A percentile compares a stretch with the other conserved stretches of the same genome.
Conservation (phyloP, 2,329 filamentous ascomycete genomes). For the Capronia epimyces region DNA sequence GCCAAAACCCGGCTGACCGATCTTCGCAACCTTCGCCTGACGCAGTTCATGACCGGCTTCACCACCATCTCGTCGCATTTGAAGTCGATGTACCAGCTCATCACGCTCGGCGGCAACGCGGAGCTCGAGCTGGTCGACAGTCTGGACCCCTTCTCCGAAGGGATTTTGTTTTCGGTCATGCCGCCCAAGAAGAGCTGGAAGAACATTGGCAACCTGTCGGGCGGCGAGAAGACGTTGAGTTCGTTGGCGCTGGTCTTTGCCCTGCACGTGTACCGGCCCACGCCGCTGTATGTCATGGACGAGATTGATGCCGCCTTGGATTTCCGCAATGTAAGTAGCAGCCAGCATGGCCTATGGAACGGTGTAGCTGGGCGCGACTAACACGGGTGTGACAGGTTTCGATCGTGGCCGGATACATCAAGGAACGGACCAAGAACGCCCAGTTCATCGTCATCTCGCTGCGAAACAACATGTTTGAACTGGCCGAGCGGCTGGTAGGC, state of each 20-base stretch:
- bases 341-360: too few relatives aligned
- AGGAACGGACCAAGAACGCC: slow-evolving; percentile 97
- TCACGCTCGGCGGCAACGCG: slow-evolving; percentile 98
- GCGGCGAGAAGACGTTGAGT: slow-evolving; percentile 94
- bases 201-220: slow-evolving; percentile 92
- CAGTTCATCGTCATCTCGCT: slow-evolving; percentile 98
- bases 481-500: slow-evolving; percentile 88
- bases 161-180: slow-evolving; percentile 97
- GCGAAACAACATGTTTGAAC: slow-evolving; percentile 99
- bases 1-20: slow-evolving; percentile 93
- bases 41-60: slow-evolving; percentile 98
- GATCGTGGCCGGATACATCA: slow-evolving; percentile 98
- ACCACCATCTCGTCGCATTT: slow-evolving; percentile 85
- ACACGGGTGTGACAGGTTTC: slow-evolving; percentile 77
- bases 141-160: slow-evolving; percentile 92
- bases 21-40: slow-evolving; percentile 78
- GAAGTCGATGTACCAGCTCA: slow-evolving; percentile 99
- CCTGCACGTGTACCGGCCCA: slow-evolving; percentile 95
- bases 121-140: slow-evolving; percentile 96
- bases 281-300: slow-evolving; percentile 97
- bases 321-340: slow-evolving; percentile 86
- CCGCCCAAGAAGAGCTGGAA: slow-evolving; percentile 99
- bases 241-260: slow-evolving; percentile 95
- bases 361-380: too few relatives aligned
- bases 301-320: slow-evolving; percentile 97